Evolutionary conservation across 164 flowering plant genomes (phyloP), one percentile per base, ranked within the genome.

Genomic region (Houttuynia cordata): DNA sequence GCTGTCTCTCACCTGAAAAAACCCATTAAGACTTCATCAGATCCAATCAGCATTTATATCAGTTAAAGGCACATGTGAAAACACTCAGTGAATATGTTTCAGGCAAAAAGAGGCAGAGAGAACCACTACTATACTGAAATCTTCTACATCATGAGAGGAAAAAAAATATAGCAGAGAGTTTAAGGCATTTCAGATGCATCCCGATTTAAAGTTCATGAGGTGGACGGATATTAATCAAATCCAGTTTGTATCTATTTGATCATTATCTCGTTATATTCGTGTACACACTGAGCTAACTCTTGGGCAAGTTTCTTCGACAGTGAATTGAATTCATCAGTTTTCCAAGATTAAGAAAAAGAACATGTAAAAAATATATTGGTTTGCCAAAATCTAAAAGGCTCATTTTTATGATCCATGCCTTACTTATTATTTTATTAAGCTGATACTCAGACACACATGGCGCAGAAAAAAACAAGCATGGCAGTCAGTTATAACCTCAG

Each of bases 1-100:
- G 78, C 94, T 65, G 70, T 91, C 97, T 73, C 97, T 82, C 14
- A 86, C 77, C 97, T 91, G 80, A 49, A 71, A 74, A 55, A 19
- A n/a, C n/a, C n/a, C n/a, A n/a, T n/a, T n/a, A n/a, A n/a, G n/a
- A n/a, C n/a, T n/a, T n/a, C n/a, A n/a, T n/a, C n/a, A n/a, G n/a
- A 23, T 12, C 14, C 37, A 56, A 56, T 24, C 30, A 24, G 1
- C 49, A 45, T 3, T 12, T 17, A 45, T 7, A 2, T 45, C 8
- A 45, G n/a, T n/a, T 14, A 3, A 45, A 45, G 17, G 49, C 17
- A 45, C 14, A 17, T 12, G 49, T 45, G 49, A 2, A 10, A 45
- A 30, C 37, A 30, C 37, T 30, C 6, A 30, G 2, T 30, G 37
- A 2, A 2, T 2, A 30, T 30, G 37, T 30, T 30, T 45, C 17